Base-by-base conservation (phyloP, 2,329 filamentous ascomycete species). In the Leptographium lundbergii region DNA sequence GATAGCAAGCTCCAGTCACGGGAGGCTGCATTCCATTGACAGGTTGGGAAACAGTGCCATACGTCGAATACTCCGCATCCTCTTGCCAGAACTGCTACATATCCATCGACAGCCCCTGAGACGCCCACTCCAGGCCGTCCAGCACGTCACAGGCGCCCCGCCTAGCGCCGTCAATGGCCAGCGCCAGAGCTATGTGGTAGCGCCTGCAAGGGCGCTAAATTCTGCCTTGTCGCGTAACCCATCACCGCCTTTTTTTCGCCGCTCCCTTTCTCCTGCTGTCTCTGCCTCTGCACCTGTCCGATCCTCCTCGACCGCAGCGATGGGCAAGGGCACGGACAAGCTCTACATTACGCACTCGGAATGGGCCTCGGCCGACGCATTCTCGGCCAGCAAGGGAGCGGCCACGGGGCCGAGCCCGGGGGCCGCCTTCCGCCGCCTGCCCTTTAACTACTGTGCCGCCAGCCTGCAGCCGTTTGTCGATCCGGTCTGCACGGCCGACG, bases 381-480 rank as follows among this genome's bases (percentile, higher is more conserved):
- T 89, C 73, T 88, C 88, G 36, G 90, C 91, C 65, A 91, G 85
- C 69, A 86, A 87, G 59, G 85, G 85, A 56, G 71, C 80, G 69
- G 59, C 55, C 17, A 60, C 47, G 25, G 70, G 85, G 74, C 72
- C 79, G 67, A 64, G 75, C 11, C 51, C 57, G 4, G 67, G 64
- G 56, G 57, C 63, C 54, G 73, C 75, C 2, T 97, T 97, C 77
- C 89, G 87, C 68, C 87, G 90, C 53, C 81, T 99, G 1, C 94
- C 95, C 34, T 99, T 95, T 81, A 97, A 96, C 78, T 97, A 94
- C 75, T 99, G 94, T 81, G 90, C 94, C 62, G 86, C 95, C 47
- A 95, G 89, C 61, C 85, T 99, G 39, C 94, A 97, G 69, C 95
- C 95, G 9, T 99, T 96, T 76, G 84, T 86, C 68, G 89, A 96